Base-by-base conservation (phyloP, 805 yeast species). In the Ogataea corticis region DNA sequence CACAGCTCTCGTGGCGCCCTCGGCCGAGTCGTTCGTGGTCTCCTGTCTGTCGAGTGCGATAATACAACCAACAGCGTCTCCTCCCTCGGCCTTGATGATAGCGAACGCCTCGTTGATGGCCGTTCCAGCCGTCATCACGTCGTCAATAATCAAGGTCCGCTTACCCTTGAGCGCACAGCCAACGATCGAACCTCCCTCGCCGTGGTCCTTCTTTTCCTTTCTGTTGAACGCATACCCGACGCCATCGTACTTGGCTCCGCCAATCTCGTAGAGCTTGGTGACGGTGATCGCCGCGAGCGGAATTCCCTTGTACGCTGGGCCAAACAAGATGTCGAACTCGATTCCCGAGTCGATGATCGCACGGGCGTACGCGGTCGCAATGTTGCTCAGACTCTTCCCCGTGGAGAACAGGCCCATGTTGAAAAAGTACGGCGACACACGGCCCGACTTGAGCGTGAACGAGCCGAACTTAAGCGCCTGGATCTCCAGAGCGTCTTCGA, bases 291-390 rank as follows among this genome's bases (percentile, higher is more conserved):
- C 96, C 42, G 96, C 96, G 46, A 92, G 76, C 17, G 99, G 96
- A 57, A 92, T 92, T 15, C 99, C 99, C 71, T 94, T 94, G 70
- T 92, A 92, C 23, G 99, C 99, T 10, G 99, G 99, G 7, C 99
- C 99, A 62, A 92, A 92, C 44, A 92, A 71, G 34, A 94, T 82
- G 60, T 92, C 98, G 58, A 92, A 91, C 63, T 90, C 84, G 41
- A 92, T 61, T 5, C 85, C 92, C 0, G 92, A 78, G 38, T 78
- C 82, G 55, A 91, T 82, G 54, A 92, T 92, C 23, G 96, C 86
- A 47, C 79, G 76, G 25, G 99, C 98, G 62, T 91, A 94, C 6
- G 96, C 85, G 5, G 84, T 78, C 16, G 96, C 97, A 56, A 92
- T 73, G 33, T 82, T 80, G n/a, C 88, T 80, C 49, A 92, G 73